A percentile compares a stretch with the other conserved stretches of the same genome.
These are phyloP conservation scores for Cyclotella sp. DNA, from an alignment of 108 stramenopile species.

Conservation along the genomic window DNA sequence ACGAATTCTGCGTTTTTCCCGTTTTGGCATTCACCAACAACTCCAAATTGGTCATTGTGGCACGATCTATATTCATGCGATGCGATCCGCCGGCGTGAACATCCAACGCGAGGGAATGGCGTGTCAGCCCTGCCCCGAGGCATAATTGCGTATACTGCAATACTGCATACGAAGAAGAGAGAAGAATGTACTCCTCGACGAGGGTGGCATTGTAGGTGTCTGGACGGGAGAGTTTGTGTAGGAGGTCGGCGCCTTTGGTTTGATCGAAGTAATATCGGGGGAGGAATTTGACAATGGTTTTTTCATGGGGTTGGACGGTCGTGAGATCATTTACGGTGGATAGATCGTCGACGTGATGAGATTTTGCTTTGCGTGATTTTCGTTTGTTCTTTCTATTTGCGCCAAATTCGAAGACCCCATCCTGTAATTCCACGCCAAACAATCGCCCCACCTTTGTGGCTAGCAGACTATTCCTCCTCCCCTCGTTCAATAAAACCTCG, in stretches of 20 bases:
- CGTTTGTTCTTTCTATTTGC: not conserved
- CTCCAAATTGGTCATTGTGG: constrained; percentile 81
- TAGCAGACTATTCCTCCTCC: constrained; percentile 72
- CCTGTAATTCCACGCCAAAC: constrained; percentile 31
- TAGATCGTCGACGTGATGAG: too few species aligned
- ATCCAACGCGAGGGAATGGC: constrained; percentile 57
- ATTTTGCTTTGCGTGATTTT: not conserved
- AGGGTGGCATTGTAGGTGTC: constrained; percentile 79
- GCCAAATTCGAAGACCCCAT: constrained; percentile 17
- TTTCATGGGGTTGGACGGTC: constrained; percentile 20
- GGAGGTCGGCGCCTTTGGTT: constrained; percentile 84
- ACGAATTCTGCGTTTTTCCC: constrained; percentile 65
- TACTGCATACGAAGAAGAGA: constrained; percentile 81
- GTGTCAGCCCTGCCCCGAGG: constrained; percentile 69
- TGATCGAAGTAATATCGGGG: constrained; percentile 89
- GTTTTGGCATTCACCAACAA: constrained; percentile 84
- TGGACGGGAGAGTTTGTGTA: constrained; percentile 66
- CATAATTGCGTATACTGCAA: constrained; percentile 81
- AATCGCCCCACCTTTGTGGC: constrained; percentile 68
- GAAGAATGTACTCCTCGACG: constrained; percentile 87
- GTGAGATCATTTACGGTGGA: not conserved
- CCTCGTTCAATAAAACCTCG: constrained; percentile 89
- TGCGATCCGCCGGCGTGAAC: constrained; percentile 78
- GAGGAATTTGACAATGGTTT: constrained; percentile 85
- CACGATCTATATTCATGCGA: constrained; percentile 86